A percentile compares a stretch with the other conserved stretches of the same genome.
These are phyloP conservation scores for Myxozyma nipponensis DNA, from an alignment of 805 yeast species.

Conservation along the genomic window DNA sequence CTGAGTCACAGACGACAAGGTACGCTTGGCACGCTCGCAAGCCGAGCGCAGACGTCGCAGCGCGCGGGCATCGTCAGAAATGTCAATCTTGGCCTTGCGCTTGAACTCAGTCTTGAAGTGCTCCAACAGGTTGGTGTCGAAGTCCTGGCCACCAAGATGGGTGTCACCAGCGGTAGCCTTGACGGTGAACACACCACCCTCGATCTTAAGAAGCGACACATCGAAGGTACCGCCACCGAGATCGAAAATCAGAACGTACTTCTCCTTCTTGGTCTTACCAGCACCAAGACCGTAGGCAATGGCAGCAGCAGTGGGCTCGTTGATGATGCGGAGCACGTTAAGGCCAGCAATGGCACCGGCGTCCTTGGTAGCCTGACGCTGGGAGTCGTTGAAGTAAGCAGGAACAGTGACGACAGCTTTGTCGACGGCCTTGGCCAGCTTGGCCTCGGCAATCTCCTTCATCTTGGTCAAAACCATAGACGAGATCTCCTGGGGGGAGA, in stretches of 20 bases:
- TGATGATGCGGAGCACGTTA: conserved; percentile 78
- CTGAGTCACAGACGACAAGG: conserved; percentile 93
- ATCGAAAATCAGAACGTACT: conserved; percentile 87
- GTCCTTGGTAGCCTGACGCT: conserved; percentile 87
- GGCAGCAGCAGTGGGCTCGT: conserved; percentile 95
- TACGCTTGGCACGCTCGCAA: conserved; percentile 98
- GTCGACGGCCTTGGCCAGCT: conserved; percentile 71
- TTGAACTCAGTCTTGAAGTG: conserved; percentile 91
- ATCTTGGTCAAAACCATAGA: conserved; percentile 87
- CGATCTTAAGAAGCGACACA: conserved; percentile 86
- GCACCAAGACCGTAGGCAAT: conserved; percentile 96
- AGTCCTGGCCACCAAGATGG: conserved; percentile 99
- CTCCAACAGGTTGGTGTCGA: conserved; percentile 91
- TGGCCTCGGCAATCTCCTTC: conserved; percentile 83
- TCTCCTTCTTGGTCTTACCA: conserved; percentile 74
- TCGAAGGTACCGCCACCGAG: conserved; percentile 98
- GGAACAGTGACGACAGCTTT: conserved; percentile 87
- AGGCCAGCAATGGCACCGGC: conserved; percentile 85
- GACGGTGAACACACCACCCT: conserved; percentile 95
- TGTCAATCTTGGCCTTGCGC: conserved; percentile 91
- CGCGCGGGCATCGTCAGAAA: conserved; percentile 89
- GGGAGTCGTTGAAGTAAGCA: conserved; percentile 84
- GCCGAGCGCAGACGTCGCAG: conserved; percentile 98
- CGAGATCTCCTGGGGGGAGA: conserved; percentile 92
- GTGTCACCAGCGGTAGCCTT: conserved; percentile 99